Evolutionary conservation across 768 basidiomycete genomes (phyloP), one percentile per base, ranked within the genome.

Genomic region (Solioccasus polychromus): DNA sequence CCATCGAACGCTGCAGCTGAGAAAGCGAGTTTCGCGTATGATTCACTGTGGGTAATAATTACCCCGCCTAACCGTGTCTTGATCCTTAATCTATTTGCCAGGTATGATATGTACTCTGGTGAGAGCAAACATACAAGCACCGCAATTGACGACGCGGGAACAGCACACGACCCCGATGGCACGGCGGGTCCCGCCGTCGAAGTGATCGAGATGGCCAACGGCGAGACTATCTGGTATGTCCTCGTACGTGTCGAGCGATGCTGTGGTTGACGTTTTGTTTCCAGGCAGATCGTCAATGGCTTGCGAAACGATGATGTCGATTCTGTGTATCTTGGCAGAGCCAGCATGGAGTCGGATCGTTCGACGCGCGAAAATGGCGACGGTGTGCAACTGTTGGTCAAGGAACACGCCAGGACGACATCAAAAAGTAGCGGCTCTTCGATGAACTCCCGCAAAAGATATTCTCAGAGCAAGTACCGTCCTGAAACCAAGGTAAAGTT

Each of bases 401-500:
- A 83, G 62, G 90, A 89, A 53, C 88, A 92, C 51, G 69, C 68
- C 46, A 77, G 80, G 59, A 73, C 77, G 53, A 68, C 73, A 44
- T 88, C 86, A 29, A 88, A 80, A 61, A 75, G 80, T 39, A 87
- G 88, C 57, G 71, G 68, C 40, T 58, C 65, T 42, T 77, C 85
- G 30, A 67, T 83, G 60, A 62, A 79, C 45, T 77, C 83, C 17
- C 79, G 80, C 48, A 84, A 78, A 69, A 85, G 80, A 60, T 38
- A 68, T 28, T 60, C 64, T 49, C 73, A 76, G 66, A 73, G 73
- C 61, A 75, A 79, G 58, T 65, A 69, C 54, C 78, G 85, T 39
- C 89, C 90, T 52, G 89, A 92, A 61, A 92, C 90, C 26, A 91
- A 91, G 80, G 89, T 86, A 65, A n/a, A 51, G 72, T 63, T 57